Evolutionary conservation across 257 asterid species (phyloP), one percentile per base, ranked within the genome.

Genomic region (Cruciata laevipes): DNA sequence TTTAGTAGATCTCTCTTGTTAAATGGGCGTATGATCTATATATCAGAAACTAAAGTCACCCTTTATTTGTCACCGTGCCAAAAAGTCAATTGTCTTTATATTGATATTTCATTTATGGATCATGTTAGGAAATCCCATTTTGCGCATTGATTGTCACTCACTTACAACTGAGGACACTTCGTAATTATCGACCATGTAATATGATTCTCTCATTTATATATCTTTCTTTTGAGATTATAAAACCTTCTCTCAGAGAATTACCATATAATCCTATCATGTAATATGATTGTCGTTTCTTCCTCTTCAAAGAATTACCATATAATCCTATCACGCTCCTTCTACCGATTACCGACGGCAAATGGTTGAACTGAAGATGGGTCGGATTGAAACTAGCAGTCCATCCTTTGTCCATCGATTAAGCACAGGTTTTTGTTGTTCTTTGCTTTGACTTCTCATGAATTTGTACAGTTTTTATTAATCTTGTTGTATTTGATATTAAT

Each of bases 381-480:
- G 3, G 37, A 59, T 27, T 63, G 67, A 40, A 49, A 27, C 71
- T 7, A 6, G 31, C n/a, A 70, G 83, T 82, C 33, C 44, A n/a
- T 42, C 78, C 78, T 69, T 83, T 87, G 87, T 73, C 89, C 4
- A 69, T 74, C 73, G 80, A 80, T 63, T n/a, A 84, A 86, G 75
- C 89, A 80, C 53, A 73, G 80, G 87, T 83, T 24, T 27, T 33
- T 33, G 59, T 9, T 70, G n/a, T 38, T 65, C 40, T 25, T 14
- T 21, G 68, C 60, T 24, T 68, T 17, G 38, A 33, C 32, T 42
- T 42, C 10, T 35, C 49, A 30, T 69, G 60, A 33, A 51, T 44
- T n/a, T 7, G 49, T 3, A 25, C 13, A 33, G 25, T 68, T 57
- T 27, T 25, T 12, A 57, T 18, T 68, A 31, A 21, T 64, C 47